phyloP scores from a whole-genome alignment of 208 protist species.

The Acanthamoeba healyi region DNA sequence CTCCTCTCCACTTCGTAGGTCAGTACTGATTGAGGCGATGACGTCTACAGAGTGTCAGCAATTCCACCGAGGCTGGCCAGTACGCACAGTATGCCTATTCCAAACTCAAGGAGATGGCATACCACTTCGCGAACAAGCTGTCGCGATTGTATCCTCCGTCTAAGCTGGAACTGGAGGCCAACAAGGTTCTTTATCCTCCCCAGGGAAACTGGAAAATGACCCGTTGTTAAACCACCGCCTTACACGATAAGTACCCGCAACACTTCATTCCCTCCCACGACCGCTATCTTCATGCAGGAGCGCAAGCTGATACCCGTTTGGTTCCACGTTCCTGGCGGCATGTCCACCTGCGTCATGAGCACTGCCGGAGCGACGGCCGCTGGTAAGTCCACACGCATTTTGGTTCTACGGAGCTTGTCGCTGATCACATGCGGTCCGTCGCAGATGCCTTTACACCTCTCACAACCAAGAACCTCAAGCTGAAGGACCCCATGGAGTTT shows the following conservation, averaged over 20 bases:
- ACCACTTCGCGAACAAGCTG: not conserved
- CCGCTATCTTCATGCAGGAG: not conserved
- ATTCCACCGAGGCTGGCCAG: not conserved
- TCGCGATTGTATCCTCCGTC: not conserved
- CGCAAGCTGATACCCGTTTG: not conserved
- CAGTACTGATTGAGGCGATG: not conserved
- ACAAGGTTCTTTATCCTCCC: not conserved
- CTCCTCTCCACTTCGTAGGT: not conserved
- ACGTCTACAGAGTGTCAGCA: not conserved
- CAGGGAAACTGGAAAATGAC: no score
- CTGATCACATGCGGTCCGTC: no score
- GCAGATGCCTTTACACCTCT: not conserved
- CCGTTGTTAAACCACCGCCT: no score
- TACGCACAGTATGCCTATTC: not conserved
- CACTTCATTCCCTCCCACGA: not conserved
- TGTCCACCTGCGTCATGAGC: not conserved
- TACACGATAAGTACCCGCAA: no score
- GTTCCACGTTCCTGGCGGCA: not conserved
- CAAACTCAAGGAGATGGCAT: not conserved
- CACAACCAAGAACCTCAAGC: not conserved
- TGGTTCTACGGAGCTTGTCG: no score
- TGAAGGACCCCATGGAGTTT: slow-evolving; percentile 51
- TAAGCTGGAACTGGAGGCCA: not conserved
- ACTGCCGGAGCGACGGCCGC: not conserved
- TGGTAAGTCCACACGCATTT: not conserved